A percentile compares a stretch with the other conserved stretches of the same genome.
phyloP scores from a whole-genome alignment of 306 rosid genomes.

The Benincasa hispida region DNA sequence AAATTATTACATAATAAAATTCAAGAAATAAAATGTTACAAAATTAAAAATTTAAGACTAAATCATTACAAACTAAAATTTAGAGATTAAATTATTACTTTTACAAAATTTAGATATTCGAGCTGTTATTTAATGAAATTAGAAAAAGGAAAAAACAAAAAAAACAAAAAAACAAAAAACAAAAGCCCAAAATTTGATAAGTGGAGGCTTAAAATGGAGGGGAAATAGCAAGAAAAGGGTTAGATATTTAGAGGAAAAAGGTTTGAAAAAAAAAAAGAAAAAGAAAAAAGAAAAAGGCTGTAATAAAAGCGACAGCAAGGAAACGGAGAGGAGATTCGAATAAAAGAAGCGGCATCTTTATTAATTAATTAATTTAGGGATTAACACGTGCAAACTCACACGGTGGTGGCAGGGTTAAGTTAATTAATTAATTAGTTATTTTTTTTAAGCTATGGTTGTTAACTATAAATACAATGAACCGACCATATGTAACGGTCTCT shows the following conservation, averaged over 20 bases:
- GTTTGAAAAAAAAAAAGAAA: not conserved
- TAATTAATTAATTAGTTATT: not conserved
- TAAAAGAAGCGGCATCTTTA: not conserved
- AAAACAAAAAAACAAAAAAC: no score
- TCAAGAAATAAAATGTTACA: no score
- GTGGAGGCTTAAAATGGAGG: not conserved
- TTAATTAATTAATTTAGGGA: no score
- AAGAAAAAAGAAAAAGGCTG: not conserved
- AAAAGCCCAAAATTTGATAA: not conserved
- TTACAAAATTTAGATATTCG: no score
- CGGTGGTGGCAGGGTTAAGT: not conserved
- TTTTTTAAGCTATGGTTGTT: not conserved
- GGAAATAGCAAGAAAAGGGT: not conserved
- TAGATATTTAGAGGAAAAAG: not conserved
- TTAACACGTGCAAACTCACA: not conserved
- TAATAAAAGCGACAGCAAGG: slow-evolving; percentile 6
- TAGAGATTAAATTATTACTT: no score
- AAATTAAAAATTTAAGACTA: no score
- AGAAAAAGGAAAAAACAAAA: no score
- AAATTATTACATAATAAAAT: no score
- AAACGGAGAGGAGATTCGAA: not conserved
- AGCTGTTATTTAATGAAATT: no score
- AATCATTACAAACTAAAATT: no score
- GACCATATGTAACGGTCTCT: slow-evolving; percentile 4
- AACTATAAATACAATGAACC: not conserved